Percentiles rank a stretch among this genome's conserved stretches.
Evolutionary conservation across 2,329 filamentous ascomycete species (phyloP).

Genomic region (Cadophora luteo-olivacea): DNA sequence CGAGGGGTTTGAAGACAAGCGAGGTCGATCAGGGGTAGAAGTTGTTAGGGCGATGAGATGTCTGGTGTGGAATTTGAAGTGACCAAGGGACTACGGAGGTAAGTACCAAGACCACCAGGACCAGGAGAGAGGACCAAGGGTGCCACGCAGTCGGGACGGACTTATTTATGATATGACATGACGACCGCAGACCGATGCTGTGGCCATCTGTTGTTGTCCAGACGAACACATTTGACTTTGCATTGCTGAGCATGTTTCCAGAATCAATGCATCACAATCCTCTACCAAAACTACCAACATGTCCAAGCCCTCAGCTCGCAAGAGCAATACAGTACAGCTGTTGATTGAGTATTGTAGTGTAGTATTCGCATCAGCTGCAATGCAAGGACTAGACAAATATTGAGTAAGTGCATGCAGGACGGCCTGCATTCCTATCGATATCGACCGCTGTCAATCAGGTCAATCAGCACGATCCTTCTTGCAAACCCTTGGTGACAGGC

Average conservation of each 20-base stretch:
- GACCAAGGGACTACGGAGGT: neutral
- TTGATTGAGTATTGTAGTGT: neutral
- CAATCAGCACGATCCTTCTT: neutral
- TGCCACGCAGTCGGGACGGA: constrained; percentile 19
- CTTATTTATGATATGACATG: constrained; percentile 4
- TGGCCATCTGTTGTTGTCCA: constrained; percentile 12
- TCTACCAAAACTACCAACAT: neutral
- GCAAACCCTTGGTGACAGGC: neutral
- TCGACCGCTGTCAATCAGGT: constrained; percentile 12
- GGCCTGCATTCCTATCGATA: neutral
- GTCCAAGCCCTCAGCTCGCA: neutral
- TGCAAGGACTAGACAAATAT: constrained; percentile 13
- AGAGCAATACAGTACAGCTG: neutral
- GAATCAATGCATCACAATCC: neutral
- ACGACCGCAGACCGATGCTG: constrained; percentile 10
- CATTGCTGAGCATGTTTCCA: neutral
- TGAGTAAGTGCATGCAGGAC: constrained; percentile 3
- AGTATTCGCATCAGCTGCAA: constrained; percentile 8
- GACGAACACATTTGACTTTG: constrained; percentile 6
- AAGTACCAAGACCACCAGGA: no score
- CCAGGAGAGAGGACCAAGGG: neutral
- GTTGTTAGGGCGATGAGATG: constrained; percentile 9
- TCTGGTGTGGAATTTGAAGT: constrained; percentile 2
- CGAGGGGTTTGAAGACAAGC: constrained; percentile 19
- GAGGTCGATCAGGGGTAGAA: constrained; percentile 18